Evolutionary conservation across 2,329 filamentous ascomycete genomes (phyloP).

Genomic region (Chrysoporthe cubensis): DNA sequence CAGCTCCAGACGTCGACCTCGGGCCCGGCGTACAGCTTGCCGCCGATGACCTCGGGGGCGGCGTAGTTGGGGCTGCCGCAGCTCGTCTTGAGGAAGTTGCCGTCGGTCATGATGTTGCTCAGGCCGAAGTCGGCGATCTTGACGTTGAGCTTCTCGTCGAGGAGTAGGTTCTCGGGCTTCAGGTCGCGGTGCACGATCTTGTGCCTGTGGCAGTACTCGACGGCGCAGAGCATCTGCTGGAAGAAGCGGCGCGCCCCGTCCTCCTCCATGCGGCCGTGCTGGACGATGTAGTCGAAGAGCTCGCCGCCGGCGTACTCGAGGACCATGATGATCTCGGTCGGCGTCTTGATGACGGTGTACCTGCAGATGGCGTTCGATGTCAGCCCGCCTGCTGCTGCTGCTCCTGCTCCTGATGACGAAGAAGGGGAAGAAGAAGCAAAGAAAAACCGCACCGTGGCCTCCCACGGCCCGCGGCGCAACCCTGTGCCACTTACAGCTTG

Average conservation of each 20-base stretch:
- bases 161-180: slow-evolving; percentile 94
- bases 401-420: too few species aligned
- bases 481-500: slow-evolving; percentile 73
- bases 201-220: slow-evolving; percentile 98
- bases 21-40: slow-evolving; percentile 94
- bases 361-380: slow-evolving; percentile 46
- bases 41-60: slow-evolving; percentile 95
- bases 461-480: not conserved
- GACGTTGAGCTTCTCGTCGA: slow-evolving; percentile 95
- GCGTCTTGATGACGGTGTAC: slow-evolving; percentile 95
- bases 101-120: slow-evolving; percentile 99
- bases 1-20: slow-evolving; percentile 99
- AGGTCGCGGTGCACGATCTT: slow-evolving; percentile 98
- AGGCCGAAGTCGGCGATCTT: slow-evolving; percentile 99
- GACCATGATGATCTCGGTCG: slow-evolving; percentile 97
- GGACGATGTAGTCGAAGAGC: slow-evolving; percentile 97
- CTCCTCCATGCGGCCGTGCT: slow-evolving; percentile 89
- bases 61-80: slow-evolving; percentile 98
- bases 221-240: slow-evolving; percentile 97
- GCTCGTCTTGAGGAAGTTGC: slow-evolving; percentile 98
- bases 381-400: too few species aligned
- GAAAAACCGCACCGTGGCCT: too few species aligned
- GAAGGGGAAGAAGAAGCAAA: too few species aligned
- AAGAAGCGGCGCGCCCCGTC: slow-evolving; percentile 95
- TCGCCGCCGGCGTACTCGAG: slow-evolving; percentile 96